Evolutionary conservation across 768 basidiomycete genomes (phyloP).

Genomic region (Lentinula detonsa): DNA sequence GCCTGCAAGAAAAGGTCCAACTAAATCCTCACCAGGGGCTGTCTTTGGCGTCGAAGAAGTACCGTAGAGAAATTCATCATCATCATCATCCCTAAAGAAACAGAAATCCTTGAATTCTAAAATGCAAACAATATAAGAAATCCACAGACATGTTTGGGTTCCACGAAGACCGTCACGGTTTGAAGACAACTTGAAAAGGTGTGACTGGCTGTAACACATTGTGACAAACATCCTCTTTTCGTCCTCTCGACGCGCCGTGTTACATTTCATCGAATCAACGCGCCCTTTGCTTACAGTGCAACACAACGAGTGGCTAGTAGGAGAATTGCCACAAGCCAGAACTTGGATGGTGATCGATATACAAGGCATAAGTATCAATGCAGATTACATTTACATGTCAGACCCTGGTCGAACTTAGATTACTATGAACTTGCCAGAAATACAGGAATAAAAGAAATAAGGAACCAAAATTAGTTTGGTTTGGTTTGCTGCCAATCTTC

Average conservation of each 20-base stretch:
- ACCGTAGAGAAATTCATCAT: constrained; percentile 73
- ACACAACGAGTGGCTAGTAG: too few relatives aligned
- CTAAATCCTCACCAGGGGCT: constrained; percentile 43
- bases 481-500: too few relatives aligned
- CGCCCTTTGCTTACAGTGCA: too few relatives aligned
- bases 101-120: not conserved
- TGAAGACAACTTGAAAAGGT: not conserved
- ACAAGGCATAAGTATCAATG: too few relatives aligned
- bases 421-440: too few relatives aligned
- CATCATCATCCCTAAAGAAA: constrained; percentile 58
- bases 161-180: not conserved
- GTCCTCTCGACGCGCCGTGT: not conserved
- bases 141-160: not conserved
- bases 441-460: too few relatives aligned
- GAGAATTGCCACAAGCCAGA: too few relatives aligned
- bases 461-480: too few relatives aligned
- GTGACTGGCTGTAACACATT: not conserved
- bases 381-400: too few relatives aligned
- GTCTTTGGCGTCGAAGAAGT: constrained; percentile 31
- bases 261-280: too few relatives aligned
- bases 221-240: not conserved
- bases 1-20: constrained; percentile 11
- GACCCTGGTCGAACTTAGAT: too few relatives aligned
- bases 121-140: not conserved
- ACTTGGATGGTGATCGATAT: too few relatives aligned